phyloP scores from a whole-genome alignment of 805 yeast genomes.

The Wickerhamiella australiensis region DNA sequence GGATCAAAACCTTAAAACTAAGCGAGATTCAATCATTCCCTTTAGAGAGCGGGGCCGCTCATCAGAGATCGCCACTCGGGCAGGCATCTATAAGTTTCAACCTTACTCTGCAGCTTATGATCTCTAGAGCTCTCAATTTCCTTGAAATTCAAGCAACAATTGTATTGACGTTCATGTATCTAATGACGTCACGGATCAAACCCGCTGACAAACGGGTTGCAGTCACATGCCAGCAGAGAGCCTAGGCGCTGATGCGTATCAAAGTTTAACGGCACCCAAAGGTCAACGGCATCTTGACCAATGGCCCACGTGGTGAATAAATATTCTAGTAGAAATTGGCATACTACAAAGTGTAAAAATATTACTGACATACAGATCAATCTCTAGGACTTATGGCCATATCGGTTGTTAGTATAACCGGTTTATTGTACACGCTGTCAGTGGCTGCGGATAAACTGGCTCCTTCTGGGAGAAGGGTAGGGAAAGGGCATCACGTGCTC shows the following conservation, averaged over 20 bases:
- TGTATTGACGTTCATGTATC: background rate
- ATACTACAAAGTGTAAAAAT: too few relatives aligned
- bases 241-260: background rate
- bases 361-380: too few relatives aligned
- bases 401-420: too few relatives aligned
- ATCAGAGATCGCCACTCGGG: background rate
- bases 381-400: too few relatives aligned
- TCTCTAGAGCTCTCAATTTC: background rate
- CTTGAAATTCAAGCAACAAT: background rate
- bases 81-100: too few relatives aligned
- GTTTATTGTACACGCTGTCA: too few relatives aligned
- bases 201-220: background rate
- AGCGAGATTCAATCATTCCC: background rate
- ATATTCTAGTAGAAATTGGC: too few relatives aligned
- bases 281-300: background rate
- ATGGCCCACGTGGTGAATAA: background rate
- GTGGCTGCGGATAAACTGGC: background rate
- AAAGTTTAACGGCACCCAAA: background rate
- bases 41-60: background rate
- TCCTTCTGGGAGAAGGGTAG: background rate
- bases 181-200: conserved; percentile 6
- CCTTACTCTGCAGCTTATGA: too few relatives aligned
- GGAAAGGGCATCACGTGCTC: background rate
- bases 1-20: background rate
- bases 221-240: background rate